phyloP scores from a whole-genome alignment of 257 asterid species.

The Capsicum chinense region DNA sequence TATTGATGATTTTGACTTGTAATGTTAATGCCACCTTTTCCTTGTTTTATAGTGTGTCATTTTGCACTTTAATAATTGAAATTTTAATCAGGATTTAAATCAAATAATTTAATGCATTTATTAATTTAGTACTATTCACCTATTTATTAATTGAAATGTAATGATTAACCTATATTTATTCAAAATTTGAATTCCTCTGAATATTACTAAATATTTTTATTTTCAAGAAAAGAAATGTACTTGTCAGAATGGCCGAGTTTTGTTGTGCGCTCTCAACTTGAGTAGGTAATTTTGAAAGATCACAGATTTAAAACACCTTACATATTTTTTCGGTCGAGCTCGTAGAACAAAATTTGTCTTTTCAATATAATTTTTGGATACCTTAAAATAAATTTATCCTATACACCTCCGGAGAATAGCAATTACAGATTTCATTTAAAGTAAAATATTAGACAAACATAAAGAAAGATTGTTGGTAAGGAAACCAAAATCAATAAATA shows the following conservation, averaged over 20 bases:
- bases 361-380: too few relatives aligned
- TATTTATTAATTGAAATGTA: neutral
- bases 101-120: conserved; percentile 16
- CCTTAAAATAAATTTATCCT: too few relatives aligned
- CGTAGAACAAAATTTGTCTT: too few relatives aligned
- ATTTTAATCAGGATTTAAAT: neutral
- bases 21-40: neutral
- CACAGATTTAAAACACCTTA: too few relatives aligned
- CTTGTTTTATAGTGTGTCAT: conserved; percentile 1
- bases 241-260: too few relatives aligned
- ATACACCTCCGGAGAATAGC: too few relatives aligned
- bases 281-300: too few relatives aligned
- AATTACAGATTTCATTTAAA: too few relatives aligned
- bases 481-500: neutral
- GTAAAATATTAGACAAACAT: too few relatives aligned
- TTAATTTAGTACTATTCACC: neutral
- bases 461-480: neutral
- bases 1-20: neutral
- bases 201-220: neutral
- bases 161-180: neutral
- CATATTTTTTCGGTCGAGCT: too few relatives aligned
- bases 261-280: too few relatives aligned
- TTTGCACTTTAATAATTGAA: neutral
- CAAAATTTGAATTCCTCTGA: neutral
- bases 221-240: too few relatives aligned